These are phyloP conservation scores for Chalciporus piperatus DNA, from an alignment of 768 basidiomycete species.

Conservation along the genomic window DNA sequence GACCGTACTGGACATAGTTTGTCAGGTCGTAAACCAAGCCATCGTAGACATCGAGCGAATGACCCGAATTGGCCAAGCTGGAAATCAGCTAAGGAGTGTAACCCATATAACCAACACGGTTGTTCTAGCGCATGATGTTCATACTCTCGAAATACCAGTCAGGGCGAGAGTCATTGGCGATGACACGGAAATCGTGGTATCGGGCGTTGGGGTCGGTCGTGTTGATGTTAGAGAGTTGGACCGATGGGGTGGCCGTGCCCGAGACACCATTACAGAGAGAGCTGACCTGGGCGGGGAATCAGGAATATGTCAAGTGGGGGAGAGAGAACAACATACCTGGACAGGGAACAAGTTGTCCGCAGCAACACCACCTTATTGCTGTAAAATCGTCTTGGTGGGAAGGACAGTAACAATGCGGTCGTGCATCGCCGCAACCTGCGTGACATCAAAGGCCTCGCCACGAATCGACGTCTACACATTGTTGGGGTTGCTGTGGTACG, in stretches of 20 bases:
- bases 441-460: slow-evolving; percentile 95
- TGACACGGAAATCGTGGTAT: no score
- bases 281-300: slow-evolving; percentile 55
- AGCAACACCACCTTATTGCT: slow-evolving; percentile 76
- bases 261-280: slow-evolving; percentile 87
- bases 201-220: slow-evolving; percentile 70
- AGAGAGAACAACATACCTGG: slow-evolving; percentile 52
- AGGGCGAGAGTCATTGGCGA: no score
- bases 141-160: no score
- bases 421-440: slow-evolving; percentile 64
- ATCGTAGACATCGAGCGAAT: slow-evolving; percentile 81
- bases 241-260: slow-evolving; percentile 80
- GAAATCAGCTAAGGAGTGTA: no score
- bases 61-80: no score
- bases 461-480: no score
- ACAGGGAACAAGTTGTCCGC: slow-evolving; percentile 88
- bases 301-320: slow-evolving; percentile 35
- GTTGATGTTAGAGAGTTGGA: slow-evolving; percentile 75
- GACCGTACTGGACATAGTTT: slow-evolving; percentile 70
- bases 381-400: slow-evolving; percentile 66
- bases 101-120: no score
- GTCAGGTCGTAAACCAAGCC: slow-evolving; percentile 86
- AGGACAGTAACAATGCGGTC: slow-evolving; percentile 68
- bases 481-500: no score
- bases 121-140: no score